These are phyloP conservation scores for Ustilago shanxiensis DNA, from an alignment of 1,284 basidiomycete species.

Conservation along the genomic window DNA sequence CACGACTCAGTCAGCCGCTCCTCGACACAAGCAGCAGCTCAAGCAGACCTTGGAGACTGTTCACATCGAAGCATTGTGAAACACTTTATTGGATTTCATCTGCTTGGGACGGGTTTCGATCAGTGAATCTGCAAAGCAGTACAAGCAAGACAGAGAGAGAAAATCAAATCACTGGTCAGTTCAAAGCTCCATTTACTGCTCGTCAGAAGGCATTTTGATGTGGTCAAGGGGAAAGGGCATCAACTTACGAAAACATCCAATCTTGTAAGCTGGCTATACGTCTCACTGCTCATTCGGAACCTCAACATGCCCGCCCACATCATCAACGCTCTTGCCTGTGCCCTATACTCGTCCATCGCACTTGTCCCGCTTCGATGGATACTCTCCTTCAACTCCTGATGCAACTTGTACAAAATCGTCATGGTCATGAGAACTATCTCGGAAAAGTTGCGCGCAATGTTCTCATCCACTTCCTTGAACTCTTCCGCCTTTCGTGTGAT, in stretches of 20 bases:
- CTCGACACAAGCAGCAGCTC: too few species aligned
- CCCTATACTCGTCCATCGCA: conserved; percentile 63
- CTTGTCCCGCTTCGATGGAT: conserved; percentile 51
- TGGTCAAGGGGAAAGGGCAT: neutral
- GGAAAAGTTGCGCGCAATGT: conserved; percentile 89
- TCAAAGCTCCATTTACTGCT: too few species aligned
- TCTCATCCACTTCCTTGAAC: conserved; percentile 87
- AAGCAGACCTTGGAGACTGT: too few species aligned
- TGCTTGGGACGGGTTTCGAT: neutral
- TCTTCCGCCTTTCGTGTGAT: conserved; percentile 90
- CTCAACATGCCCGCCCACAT: conserved; percentile 70
- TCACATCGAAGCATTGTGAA: neutral
- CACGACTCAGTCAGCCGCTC: too few species aligned
- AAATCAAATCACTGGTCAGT: neutral
- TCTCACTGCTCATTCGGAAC: conserved; percentile 69
- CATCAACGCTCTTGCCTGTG: conserved; percentile 67
- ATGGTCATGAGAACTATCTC: conserved; percentile 91
- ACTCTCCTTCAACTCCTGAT: conserved; percentile 65
- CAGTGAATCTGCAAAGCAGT: conserved; percentile 12
- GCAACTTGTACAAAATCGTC: conserved; percentile 81
- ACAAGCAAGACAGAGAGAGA: neutral
- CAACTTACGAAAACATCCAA: conserved; percentile 63
- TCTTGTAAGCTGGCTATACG: conserved; percentile 67
- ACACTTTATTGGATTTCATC: neutral
- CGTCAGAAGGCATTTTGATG: too few species aligned